These are phyloP conservation scores for Rosellinia necatrix DNA, from an alignment of 2,329 filamentous ascomycete species.

Conservation along the genomic window DNA sequence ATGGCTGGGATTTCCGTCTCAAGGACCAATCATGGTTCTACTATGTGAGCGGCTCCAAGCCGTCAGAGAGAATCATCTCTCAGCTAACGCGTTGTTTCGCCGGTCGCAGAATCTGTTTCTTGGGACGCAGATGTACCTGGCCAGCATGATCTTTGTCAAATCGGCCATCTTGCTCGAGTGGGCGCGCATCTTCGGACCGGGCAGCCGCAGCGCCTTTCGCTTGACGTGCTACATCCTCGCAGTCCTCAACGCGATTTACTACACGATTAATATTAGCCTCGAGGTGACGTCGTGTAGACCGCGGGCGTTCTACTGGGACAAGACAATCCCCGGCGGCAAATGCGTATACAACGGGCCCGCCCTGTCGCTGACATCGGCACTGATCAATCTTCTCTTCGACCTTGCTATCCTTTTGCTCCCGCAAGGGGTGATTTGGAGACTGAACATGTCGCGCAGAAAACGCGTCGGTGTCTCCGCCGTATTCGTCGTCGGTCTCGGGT, in stretches of 20 bases:
- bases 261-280: slow-evolving; percentile 13
- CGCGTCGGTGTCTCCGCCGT: too few species aligned
- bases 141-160: slow-evolving; percentile 11
- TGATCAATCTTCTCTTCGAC: slow-evolving; percentile 2
- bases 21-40: background rate
- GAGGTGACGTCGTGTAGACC: slow-evolving; percentile 12
- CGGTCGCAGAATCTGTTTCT: too few species aligned
- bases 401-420: slow-evolving; percentile 2
- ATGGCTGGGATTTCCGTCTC: slow-evolving; percentile 2
- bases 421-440: slow-evolving; percentile 1
- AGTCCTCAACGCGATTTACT: slow-evolving; percentile 12
- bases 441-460: background rate
- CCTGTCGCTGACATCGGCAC: slow-evolving; percentile 8
- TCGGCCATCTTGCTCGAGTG: slow-evolving; percentile 24
- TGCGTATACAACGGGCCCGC: slow-evolving; percentile 6
- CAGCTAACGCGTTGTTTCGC: too few species aligned
- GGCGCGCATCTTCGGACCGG: slow-evolving; percentile 21
- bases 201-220: slow-evolving; percentile 12
- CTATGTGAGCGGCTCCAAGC: background rate
- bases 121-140: too few species aligned
- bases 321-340: slow-evolving; percentile 11
- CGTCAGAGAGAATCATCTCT: too few species aligned
- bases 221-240: slow-evolving; percentile 19
- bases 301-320: slow-evolving; percentile 16
- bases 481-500: too few species aligned